Base-by-base conservation (phyloP, 805 yeast genomes). In the Kodamaea nitidulidarum region DNA sequence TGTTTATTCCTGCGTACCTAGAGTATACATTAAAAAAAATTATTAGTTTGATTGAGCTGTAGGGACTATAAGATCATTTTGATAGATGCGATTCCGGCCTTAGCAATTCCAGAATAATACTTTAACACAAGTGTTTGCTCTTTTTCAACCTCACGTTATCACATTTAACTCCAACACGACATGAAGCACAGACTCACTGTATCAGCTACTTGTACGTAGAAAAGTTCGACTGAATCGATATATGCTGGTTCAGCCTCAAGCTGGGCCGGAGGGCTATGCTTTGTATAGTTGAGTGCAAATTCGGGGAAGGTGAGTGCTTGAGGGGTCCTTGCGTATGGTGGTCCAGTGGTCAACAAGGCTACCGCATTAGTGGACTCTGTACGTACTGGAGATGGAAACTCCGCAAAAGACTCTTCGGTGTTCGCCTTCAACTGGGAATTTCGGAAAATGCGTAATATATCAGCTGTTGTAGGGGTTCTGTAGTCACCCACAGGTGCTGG, bases 261-360 rank as follows among this genome's bases (percentile, higher is more conserved):
- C 10, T 11, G 28, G 25, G 15, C 38, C 15, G 26, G 18, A 15
- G n/a, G n/a, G n/a, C 24, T 11, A 16, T 15, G 24, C 15, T 37
- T 37, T 11, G 32, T 28, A 17, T 31, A 54, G 33, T 50, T 46
- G 24, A 48, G 36, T 11, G 41, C 44, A 32, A 42, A 49, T 17
- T 54, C 56, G 30, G 41, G 39, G 8, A 55, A 44, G 7, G 61
- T 58, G 3, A 58, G 36, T 1, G 57, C 63, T 25, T 35, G 39
- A 7, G 61, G 60, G 4, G 61, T 57, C 14, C 47, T 43, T n/a
- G 31, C 25, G 16, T 45, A 45, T 5, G 21, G 15, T 7, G 26
- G 17, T 8, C 25, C 26, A 2, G 38, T 30, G 24, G 33, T 33
- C 10, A 24, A 28, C 5, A 36, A 2, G 18, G 16, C 34, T 15